Conservation (phyloP, 2,329 filamentous ascomycete species). For the Trichoderma afroharzianum region DNA sequence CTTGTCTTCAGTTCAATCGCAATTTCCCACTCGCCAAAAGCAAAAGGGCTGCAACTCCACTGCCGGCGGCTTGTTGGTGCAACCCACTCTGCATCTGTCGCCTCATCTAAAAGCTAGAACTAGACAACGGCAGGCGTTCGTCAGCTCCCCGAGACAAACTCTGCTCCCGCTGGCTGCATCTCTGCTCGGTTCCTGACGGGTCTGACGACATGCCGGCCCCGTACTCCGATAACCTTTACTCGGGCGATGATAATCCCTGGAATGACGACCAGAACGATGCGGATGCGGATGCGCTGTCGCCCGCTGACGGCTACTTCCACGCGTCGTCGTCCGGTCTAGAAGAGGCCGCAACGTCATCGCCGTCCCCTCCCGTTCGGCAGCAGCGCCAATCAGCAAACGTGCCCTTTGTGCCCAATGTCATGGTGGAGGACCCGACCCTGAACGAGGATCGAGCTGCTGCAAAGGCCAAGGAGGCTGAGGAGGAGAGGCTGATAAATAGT, state of each 20-base stretch:
- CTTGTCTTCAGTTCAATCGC: not conserved
- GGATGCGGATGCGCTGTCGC: conserved; percentile 36
- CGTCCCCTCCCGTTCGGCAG: conserved; percentile 20
- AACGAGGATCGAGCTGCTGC: conserved; percentile 30
- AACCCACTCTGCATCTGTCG: not conserved
- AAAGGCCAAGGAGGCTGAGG: conserved; percentile 44
- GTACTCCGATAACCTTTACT: conserved; percentile 49
- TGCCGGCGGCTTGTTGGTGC: not conserved
- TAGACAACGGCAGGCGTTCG: not conserved
- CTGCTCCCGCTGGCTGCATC: not conserved
- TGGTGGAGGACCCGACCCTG: conserved; percentile 48
- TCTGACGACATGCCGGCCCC: conserved; percentile 39
- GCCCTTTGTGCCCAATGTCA: conserved; percentile 45
- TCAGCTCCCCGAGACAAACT: not conserved
- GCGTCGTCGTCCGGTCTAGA: conserved; percentile 28
- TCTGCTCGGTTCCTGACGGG: not conserved
- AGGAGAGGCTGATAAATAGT: conserved; percentile 37
- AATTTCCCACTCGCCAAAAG: too few relatives aligned
- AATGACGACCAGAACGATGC: conserved; percentile 31
- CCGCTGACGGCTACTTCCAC: conserved; percentile 52
- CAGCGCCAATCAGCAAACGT: conserved; percentile 33
- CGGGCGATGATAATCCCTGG: conserved; percentile 33
- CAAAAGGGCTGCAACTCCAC: not conserved
- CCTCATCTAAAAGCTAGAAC: not conserved
- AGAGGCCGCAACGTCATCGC: conserved; percentile 23